Base-by-base conservation (phyloP, 495 filamentous ascomycete species). In the Podospora fimiseda region DNA sequence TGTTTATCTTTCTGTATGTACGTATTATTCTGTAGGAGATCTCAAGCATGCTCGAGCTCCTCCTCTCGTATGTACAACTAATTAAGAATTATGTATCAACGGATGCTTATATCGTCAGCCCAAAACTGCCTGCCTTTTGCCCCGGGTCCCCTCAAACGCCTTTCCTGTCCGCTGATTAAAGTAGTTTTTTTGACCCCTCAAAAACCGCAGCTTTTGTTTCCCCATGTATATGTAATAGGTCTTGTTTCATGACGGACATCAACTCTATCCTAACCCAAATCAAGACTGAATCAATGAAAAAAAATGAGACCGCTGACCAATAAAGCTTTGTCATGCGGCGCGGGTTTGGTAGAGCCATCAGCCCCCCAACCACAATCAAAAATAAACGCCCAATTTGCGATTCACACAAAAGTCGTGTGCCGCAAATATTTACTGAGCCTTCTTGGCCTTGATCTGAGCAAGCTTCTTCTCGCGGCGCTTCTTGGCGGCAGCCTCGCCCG, bases 401-500 rank as follows among this genome's bases (percentile, higher is more conserved):
- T 20, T 49, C 30, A 38, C 37, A 42, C 15, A 30, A 48, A 33
- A 50, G 14, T 16, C n/a, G 9, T 5, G n/a, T 50, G 33, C 36
- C 13, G 18, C 16, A 3, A 43, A 36, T 27, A 48, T 66, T 73
- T 80, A 86, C 65, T 79, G 71, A 36, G 72, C 72, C 78, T 87
- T 91, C 73, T 87, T 86, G 52, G 52, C 71, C 71, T 63, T 72
- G 14, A 72, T 65, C 52, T 76, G 71, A 65, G 85, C 82, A 24
- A 83, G 48, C 77, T 89, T 93, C 61, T 79, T 80, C 70, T 94
- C 90, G 37, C 90, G 80, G 63, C 92, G 83, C 58, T 78, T 81
- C 80, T 90, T 90, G 41, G 85, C 76, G 8, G 93, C 88, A 67
- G 93, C 93, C 3, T 88, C 84, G 36, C 87, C 88, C 57, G 89